Conservation (phyloP, 331 rosid genomes). For the Prunus yedoensis region DNA sequence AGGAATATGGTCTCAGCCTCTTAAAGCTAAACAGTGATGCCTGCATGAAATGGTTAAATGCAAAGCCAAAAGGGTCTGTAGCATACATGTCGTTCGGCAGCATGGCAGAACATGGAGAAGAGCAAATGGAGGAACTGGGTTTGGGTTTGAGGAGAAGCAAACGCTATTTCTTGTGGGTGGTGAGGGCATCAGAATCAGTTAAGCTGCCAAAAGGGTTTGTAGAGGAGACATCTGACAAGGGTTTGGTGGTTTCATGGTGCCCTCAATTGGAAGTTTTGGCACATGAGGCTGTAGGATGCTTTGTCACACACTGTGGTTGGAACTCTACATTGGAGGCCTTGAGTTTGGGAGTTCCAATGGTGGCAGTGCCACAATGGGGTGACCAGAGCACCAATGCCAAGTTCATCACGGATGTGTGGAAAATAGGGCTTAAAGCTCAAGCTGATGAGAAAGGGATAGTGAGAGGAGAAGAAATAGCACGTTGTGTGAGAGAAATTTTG, state of each 20-base stretch:
- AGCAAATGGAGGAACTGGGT: conserved; percentile 45
- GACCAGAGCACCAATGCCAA: conserved; percentile 50
- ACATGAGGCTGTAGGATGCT: conserved; percentile 51
- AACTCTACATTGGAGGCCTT: conserved; percentile 35
- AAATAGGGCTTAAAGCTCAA: conserved; percentile 31
- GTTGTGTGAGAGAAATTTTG: conserved; percentile 33
- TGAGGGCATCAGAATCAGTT: conserved; percentile 23
- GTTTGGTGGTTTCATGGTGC: conserved; percentile 51
- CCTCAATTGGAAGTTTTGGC: conserved; percentile 45
- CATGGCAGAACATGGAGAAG: neutral
- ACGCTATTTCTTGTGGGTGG: conserved; percentile 50
- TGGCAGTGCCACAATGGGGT: conserved; percentile 38
- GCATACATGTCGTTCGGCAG: conserved; percentile 42
- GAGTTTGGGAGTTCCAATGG: conserved; percentile 45
- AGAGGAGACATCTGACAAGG: conserved; percentile 13
- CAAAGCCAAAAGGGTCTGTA: conserved; percentile 31
- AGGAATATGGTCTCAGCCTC: conserved; percentile 16
- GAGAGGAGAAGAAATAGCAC: conserved; percentile 14
- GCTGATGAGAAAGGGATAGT: conserved; percentile 32
- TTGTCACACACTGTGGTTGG: conserved; percentile 45
- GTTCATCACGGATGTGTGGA: conserved; percentile 44
- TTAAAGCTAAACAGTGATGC: conserved; percentile 6
- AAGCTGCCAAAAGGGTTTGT: conserved; percentile 7
- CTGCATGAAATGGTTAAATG: conserved; percentile 40
- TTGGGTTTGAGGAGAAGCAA: conserved; percentile 32